Base-by-base conservation (phyloP, 106 monocot species). In the Phalaenopsis equestris region DNA sequence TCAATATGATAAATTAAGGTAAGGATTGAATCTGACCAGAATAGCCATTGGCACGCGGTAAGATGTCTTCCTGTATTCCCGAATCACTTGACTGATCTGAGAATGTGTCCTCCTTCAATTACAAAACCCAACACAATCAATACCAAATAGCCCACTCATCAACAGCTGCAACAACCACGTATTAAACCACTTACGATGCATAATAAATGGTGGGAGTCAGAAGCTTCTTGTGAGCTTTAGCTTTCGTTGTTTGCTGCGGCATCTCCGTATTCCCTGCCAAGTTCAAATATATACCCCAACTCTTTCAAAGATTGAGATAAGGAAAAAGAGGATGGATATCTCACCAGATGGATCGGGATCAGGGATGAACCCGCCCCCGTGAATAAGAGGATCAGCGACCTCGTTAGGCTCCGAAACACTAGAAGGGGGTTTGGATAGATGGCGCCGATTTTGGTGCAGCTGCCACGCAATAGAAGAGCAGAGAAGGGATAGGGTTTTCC, bases 391-490 rank as follows among this genome's bases (percentile, higher is more conserved):
- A 46, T 95, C 92, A 46, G 75, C 52, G 18, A 56, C 38, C 6
- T 41, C 12, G n/a, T 79, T 1, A 10, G 70, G 15, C 19, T 74
- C 72, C 42, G 24, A 36, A 16, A 36, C 52, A 7, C 17, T 8
- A 23, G 42, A 49, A 67, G 17, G 37, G 52, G 56, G 23, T 61
- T 41, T 24, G 30, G 73, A 7, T 36, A 42, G 82, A 9, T 16
- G 64, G 8, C 70, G 88, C 6, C 43, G 83, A 37, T 42, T 72
- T 19, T 81, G 85, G 75, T 86, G 85, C 15, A 76, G 86, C 83
- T 95, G 94, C 99, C 99, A 99, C 12, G 99, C 93, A 65, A 99
- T 89, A 77, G 92, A 78, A 67, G 98, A 90, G 91, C 98, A 99
- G 79, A 99, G 94, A 67, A 99, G 99, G 70, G 99, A 95, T 67